Evolutionary conservation across 306 rosid genomes (phyloP), one percentile per base, ranked within the genome.

Genomic region (Malus fusca): DNA sequence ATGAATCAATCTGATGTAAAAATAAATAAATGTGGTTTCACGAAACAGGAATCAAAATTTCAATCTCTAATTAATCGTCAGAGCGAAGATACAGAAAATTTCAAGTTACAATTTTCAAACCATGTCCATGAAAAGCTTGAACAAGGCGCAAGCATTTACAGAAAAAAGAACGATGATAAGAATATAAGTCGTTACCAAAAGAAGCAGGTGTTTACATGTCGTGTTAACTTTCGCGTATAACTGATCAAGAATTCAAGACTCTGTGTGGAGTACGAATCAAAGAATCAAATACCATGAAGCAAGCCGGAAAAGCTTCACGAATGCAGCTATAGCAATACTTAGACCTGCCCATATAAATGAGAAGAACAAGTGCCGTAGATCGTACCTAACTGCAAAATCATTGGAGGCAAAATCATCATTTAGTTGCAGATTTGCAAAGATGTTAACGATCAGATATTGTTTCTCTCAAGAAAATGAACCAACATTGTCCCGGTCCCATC

Each of bases 341-440:
- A 90, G 72, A 81, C 90, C 72, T 21, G 96, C 99, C 99, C 99
- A 95, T 83, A 92, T 69, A 52, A 92, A 53, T 17, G 97, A 92
- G 81, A 89, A 88, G 88, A 95, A 89, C 70, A 90, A 66, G 89
- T 95, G 97, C 64, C 92, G 84, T 67, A 88, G 79, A 81, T 95
- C 97, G 58, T 90, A 82, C 63, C 73, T 89, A 83, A 85, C 97
- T 92, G 97, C 83, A 82, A 52, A 74, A 30, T 62, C 48, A 58
- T 76, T 9, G 44, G 74, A 77, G 37, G 71, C 25, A 56, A 35
- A 28, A 75, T 19, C 46, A 25, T 74, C 69, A 74, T 25, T 73
- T 43, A 33, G 33, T 62, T 62, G 70, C 44, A 28, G 42, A 73
- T 23, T 40, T 26, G 11, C 42, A 15, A 63, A 73, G 23, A 40